These are phyloP conservation scores for Neurospora sp. DNA, from an alignment of 495 filamentous ascomycete genomes.

Conservation along the genomic window DNA sequence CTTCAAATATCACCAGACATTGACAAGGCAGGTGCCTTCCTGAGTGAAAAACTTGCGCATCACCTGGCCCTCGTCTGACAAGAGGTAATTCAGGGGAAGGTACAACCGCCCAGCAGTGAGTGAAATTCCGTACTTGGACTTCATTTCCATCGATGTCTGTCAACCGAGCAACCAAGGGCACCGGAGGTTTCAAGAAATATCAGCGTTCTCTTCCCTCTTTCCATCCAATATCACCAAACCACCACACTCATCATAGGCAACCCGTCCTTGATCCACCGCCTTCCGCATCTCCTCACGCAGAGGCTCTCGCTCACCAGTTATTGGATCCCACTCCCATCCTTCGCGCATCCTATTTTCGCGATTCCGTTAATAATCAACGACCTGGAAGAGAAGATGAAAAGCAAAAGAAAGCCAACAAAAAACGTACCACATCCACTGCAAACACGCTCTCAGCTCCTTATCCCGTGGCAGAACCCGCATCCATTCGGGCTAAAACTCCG, in stretches of 20 bases:
- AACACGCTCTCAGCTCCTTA: slow-evolving; percentile 79
- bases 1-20: background rate
- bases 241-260: slow-evolving; percentile 51
- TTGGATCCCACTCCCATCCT: slow-evolving; percentile 71
- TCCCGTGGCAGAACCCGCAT: slow-evolving; percentile 74
- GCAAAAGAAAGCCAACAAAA: background rate
- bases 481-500: slow-evolving; percentile 63
- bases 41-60: background rate
- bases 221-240: slow-evolving; percentile 30
- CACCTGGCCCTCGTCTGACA: background rate
- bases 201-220: background rate
- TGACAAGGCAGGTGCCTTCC: background rate
- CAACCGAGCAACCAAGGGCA: background rate
- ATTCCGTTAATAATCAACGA: background rate
- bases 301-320: slow-evolving; percentile 51
- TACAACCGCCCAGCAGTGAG: background rate
- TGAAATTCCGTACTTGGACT: background rate
- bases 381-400: background rate
- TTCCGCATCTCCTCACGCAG: slow-evolving; percentile 46
- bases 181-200: background rate
- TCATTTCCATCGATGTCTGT: background rate
- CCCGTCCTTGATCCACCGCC: slow-evolving; percentile 48
- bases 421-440: slow-evolving; percentile 79
- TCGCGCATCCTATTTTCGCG: slow-evolving; percentile 41
- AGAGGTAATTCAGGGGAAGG: background rate